Percentiles rank a stretch among this genome's conserved stretches.
phyloP scores from a whole-genome alignment of 2,329 filamentous ascomycete species.

The Cladobotryum protrusum region DNA sequence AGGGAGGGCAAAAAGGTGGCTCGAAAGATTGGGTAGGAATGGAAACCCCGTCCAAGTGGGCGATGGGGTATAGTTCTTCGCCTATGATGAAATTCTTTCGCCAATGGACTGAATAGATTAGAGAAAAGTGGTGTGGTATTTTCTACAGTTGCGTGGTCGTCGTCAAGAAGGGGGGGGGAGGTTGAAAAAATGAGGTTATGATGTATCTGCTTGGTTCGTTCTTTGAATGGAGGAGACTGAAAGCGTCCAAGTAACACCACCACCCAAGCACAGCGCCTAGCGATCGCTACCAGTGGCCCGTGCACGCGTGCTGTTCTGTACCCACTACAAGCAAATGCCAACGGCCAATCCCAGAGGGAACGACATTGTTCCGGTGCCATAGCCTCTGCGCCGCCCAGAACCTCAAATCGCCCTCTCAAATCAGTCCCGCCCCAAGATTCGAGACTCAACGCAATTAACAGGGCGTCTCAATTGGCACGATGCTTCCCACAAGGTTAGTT shows the following conservation, averaged over 20 bases:
- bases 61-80: too few relatives aligned
- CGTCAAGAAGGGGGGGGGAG: too few relatives aligned
- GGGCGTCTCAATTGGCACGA: constrained; percentile 20
- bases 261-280: not conserved
- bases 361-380: constrained; percentile 19
- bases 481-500: constrained; percentile 35
- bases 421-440: not conserved
- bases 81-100: too few relatives aligned
- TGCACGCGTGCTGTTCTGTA: constrained; percentile 7
- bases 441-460: constrained; percentile 1
- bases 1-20: too few relatives aligned
- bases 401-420: not conserved
- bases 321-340: not conserved
- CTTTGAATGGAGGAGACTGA: constrained; percentile 3
- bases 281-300: constrained; percentile 12
- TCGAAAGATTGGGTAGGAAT: too few relatives aligned
- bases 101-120: too few relatives aligned
- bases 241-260: not conserved
- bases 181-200: too few relatives aligned
- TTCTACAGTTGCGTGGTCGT: too few relatives aligned
- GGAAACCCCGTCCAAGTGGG: too few relatives aligned
- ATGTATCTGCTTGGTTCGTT: too few relatives aligned
- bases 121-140: too few relatives aligned
- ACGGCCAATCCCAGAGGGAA: not conserved
- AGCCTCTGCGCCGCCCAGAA: constrained; percentile 8